phyloP scores from a whole-genome alignment of 2,329 filamentous ascomycete genomes.

The Trichoderma asperellum region DNA sequence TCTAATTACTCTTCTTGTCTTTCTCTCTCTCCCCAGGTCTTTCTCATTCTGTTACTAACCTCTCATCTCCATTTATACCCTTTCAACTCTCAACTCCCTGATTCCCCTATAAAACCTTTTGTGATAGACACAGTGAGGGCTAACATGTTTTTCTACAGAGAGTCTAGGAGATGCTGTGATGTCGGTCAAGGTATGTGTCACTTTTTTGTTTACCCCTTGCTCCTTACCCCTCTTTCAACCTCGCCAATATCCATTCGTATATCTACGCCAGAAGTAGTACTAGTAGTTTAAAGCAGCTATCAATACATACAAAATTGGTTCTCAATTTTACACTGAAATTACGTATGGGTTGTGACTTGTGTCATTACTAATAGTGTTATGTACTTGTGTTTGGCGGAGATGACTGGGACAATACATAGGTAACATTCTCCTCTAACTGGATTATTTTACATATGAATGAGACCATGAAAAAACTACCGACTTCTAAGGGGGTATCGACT shows the following conservation, averaged over 20 bases:
- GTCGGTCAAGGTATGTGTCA: slow-evolving; percentile 36
- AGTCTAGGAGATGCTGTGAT: slow-evolving; percentile 29
- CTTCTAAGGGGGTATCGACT: slow-evolving; percentile 37
- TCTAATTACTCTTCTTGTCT: slow-evolving; percentile 18
- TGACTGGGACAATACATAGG: not conserved
- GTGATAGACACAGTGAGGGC: slow-evolving; percentile 36
- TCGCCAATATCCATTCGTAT: not conserved
- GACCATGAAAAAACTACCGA: slow-evolving; percentile 20
- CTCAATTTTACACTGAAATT: not conserved
- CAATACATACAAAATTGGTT: not conserved
- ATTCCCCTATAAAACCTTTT: slow-evolving; percentile 23
- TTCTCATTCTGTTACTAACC: slow-evolving; percentile 12
- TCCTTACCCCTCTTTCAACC: not conserved
- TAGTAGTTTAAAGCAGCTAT: not conserved
- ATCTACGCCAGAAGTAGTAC: not conserved
- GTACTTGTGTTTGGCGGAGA: not conserved
- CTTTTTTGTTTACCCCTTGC: slow-evolving; percentile 3
- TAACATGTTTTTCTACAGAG: slow-evolving; percentile 33
- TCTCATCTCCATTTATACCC: not conserved
- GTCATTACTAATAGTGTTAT: not conserved
- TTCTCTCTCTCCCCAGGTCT: slow-evolving; percentile 10
- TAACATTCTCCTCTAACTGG: slow-evolving; percentile 3
- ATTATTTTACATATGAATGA: slow-evolving; percentile 23
- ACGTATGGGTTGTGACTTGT: not conserved
- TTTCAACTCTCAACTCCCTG: not conserved